phyloP scores from a whole-genome alignment of 495 filamentous ascomycete species.

The Penicillium odoratum region DNA sequence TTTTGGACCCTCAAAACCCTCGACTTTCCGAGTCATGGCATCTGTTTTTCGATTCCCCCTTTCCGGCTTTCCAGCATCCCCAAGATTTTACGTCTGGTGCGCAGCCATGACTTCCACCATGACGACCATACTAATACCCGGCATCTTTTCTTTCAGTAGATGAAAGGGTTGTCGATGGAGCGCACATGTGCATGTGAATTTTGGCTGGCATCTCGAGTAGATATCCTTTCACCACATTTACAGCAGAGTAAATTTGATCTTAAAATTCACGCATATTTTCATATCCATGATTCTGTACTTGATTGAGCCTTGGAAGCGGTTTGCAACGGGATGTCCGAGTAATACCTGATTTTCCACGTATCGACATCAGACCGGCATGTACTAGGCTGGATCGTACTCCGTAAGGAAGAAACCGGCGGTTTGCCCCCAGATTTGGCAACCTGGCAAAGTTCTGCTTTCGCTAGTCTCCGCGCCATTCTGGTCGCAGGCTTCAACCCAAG shows the following conservation, averaged over 20 bases:
- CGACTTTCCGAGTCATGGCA: background rate
- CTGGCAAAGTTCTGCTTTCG: background rate
- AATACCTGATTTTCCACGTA: background rate
- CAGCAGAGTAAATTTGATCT: background rate
- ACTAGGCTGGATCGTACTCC: background rate
- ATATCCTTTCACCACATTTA: conserved; percentile 4
- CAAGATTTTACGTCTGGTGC: background rate
- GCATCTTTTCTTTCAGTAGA: background rate
- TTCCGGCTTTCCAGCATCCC: background rate
- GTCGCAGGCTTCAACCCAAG: conserved; percentile 1
- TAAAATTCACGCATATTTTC: background rate
- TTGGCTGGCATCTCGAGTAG: background rate
- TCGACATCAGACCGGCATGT: background rate
- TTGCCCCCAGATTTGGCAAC: background rate
- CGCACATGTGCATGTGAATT: background rate
- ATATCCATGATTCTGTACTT: background rate
- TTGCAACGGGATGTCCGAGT: background rate
- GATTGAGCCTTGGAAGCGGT: background rate
- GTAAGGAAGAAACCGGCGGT: background rate
- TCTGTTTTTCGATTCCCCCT: conserved; percentile 2
- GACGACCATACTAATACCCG: conserved; percentile 6
- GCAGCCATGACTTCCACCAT: background rate
- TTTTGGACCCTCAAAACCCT: background rate
- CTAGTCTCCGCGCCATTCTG: background rate
- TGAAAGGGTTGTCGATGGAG: background rate